A percentile compares a stretch with the other conserved stretches of the same genome.
Evolutionary conservation across 495 filamentous ascomycete species (phyloP).

Genomic region (Viridothelium virens): DNA sequence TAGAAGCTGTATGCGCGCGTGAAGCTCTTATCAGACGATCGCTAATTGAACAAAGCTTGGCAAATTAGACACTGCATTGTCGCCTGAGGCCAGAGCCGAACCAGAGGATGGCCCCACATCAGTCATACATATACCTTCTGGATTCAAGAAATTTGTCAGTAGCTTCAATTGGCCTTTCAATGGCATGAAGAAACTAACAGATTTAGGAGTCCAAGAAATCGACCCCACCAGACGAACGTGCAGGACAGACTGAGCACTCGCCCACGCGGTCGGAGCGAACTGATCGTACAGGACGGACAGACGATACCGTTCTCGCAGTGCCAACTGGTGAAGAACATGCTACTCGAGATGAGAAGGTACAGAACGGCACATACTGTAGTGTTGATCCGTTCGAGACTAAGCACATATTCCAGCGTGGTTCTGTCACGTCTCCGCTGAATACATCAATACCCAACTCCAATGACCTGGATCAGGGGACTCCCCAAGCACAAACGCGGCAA

Average conservation of each 20-base stretch:
- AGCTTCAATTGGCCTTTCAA: conserved; percentile 23
- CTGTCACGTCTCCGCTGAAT: conserved; percentile 3
- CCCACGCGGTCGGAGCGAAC: conserved; percentile 16
- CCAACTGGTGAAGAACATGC: conserved; percentile 15
- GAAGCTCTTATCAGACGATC: conserved; percentile 11
- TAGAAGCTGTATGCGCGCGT: conserved; percentile 14
- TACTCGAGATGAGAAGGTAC: conserved; percentile 28
- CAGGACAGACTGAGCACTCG: conserved; percentile 18
- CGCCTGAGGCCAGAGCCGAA: conserved; percentile 47
- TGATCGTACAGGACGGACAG: conserved; percentile 17
- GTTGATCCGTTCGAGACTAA: conserved; percentile 12
- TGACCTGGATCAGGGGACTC: conserved; percentile 63
- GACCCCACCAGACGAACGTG: conserved; percentile 18
- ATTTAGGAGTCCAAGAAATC: conserved; percentile 27
- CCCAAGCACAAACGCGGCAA: conserved; percentile 69
- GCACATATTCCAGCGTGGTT: conserved; percentile 10
- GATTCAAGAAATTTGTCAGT: conserved; percentile 70
- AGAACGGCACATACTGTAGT: conserved; percentile 19
- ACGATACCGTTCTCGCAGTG: conserved; percentile 24
- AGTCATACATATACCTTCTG: conserved; percentile 79
- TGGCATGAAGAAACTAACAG: conserved; percentile 11
- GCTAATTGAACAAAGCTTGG: conserved; percentile 44
- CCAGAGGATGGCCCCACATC: conserved; percentile 68
- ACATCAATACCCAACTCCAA: conserved; percentile 35
- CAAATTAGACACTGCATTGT: conserved; percentile 50